Evolutionary conservation across 345 rosid species (phyloP).

Genomic region (Anastatica hierochuntica): DNA sequence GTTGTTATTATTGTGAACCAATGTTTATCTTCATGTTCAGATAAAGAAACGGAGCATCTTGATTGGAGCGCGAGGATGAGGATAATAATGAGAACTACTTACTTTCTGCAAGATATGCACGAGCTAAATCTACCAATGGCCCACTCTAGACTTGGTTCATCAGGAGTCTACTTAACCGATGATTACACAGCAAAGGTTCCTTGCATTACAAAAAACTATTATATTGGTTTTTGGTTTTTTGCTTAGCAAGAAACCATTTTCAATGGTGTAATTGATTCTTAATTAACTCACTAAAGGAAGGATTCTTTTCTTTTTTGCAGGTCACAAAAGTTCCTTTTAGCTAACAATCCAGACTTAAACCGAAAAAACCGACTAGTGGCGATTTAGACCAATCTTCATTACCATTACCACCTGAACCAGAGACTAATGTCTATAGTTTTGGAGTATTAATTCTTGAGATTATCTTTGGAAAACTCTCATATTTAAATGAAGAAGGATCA

Average conservation of each 20-base stretch:
- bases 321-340: constrained; percentile 45
- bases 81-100: constrained; percentile 75
- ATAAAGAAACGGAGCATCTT: constrained; percentile 79
- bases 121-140: constrained; percentile 71
- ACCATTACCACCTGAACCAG: constrained; percentile 46
- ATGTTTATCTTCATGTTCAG: no score
- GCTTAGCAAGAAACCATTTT: background rate
- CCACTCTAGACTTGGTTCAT: constrained; percentile 44
- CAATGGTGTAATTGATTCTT: no score
- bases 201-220: background rate
- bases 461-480: constrained; percentile 69
- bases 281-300: no score
- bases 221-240: background rate
- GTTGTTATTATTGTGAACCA: no score
- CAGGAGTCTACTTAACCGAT: constrained; percentile 53
- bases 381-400: constrained; percentile 37
- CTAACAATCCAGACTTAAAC: constrained; percentile 14
- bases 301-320: constrained; percentile 21
- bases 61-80: constrained; percentile 84
- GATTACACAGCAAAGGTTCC: constrained; percentile 98
- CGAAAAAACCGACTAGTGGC: constrained; percentile 33
- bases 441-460: constrained; percentile 78
- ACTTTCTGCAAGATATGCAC: constrained; percentile 87
- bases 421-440: constrained; percentile 55
- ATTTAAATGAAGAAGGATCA: constrained; percentile 55